Percentiles rank a stretch among this genome's conserved stretches.
Evolutionary conservation across 768 basidiomycete species (phyloP).

Genomic region (Leccinum pellstonianum): DNA sequence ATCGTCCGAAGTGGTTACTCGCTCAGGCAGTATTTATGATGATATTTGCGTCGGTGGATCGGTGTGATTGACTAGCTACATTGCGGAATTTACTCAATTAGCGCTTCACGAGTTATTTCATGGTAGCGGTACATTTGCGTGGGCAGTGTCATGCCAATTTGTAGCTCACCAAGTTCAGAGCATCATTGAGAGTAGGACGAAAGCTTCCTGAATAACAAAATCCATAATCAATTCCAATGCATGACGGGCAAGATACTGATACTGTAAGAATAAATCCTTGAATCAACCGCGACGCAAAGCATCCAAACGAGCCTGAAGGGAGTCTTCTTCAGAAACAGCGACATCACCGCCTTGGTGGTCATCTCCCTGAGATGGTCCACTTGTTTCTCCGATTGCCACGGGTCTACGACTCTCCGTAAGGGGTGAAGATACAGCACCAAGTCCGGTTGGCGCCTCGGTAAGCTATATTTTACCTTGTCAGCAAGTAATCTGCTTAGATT

Average conservation of each 20-base stretch:
- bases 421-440: slow-evolving; percentile 58
- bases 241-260: slow-evolving; percentile 8
- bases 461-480: slow-evolving; percentile 49
- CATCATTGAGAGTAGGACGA: background rate
- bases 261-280: background rate
- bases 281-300: slow-evolving; percentile 72
- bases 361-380: slow-evolving; percentile 33
- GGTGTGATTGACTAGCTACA: background rate
- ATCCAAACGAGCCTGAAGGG: slow-evolving; percentile 90
- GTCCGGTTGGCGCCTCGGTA: slow-evolving; percentile 75
- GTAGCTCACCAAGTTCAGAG: background rate
- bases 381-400: slow-evolving; percentile 78
- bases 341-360: slow-evolving; percentile 40
- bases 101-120: too few species aligned
- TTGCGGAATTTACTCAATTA: background rate
- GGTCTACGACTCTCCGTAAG: slow-evolving; percentile 68
- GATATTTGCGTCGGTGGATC: background rate
- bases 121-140: too few species aligned
- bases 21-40: background rate
- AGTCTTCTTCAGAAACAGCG: slow-evolving; percentile 77
- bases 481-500: background rate
- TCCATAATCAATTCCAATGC: slow-evolving; percentile 9
- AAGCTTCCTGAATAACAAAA: slow-evolving; percentile 2
- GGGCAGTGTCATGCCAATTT: background rate
- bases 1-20: too few species aligned